phyloP scores from a whole-genome alignment of 1,139 yeast species.

The Saccharomyces hybrid region DNA sequence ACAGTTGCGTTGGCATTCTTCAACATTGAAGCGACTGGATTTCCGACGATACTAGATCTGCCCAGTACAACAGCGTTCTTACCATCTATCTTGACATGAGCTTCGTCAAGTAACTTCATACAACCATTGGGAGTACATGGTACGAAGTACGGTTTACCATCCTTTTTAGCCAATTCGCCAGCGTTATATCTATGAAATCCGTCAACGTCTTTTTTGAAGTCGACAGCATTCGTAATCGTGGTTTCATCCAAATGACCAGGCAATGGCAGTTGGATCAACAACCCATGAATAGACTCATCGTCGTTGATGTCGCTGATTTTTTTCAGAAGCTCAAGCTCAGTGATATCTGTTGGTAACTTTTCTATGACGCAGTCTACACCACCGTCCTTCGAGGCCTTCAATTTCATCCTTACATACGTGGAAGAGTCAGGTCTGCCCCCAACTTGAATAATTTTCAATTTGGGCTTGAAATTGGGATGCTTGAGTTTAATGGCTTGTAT shows the following conservation, averaged over 20 bases:
- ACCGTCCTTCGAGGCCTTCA: slow-evolving; percentile 64
- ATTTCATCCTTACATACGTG: slow-evolving; percentile 66
- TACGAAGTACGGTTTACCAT: slow-evolving; percentile 60
- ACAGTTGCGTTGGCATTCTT: slow-evolving; percentile 71
- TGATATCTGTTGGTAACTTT: slow-evolving; percentile 48
- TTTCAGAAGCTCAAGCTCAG: slow-evolving; percentile 49
- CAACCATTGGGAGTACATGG: slow-evolving; percentile 82
- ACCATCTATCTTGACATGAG: slow-evolving; percentile 53
- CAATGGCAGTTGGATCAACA: slow-evolving; percentile 65
- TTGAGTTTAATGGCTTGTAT: slow-evolving; percentile 42
- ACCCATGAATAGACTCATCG: slow-evolving; percentile 60
- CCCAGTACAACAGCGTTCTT: slow-evolving; percentile 74
- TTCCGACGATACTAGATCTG: slow-evolving; percentile 77
- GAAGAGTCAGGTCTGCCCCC: slow-evolving; percentile 73
- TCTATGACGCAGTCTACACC: slow-evolving; percentile 53
- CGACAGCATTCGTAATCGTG: slow-evolving; percentile 57
- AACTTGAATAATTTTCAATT: slow-evolving; percentile 63
- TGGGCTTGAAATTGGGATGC: slow-evolving; percentile 52
- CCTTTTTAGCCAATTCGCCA: slow-evolving; percentile 68
- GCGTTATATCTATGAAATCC: slow-evolving; percentile 71
- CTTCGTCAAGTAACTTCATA: slow-evolving; percentile 57
- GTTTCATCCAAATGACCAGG: slow-evolving; percentile 67
- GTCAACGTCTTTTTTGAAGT: slow-evolving; percentile 67
- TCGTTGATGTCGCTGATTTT: slow-evolving; percentile 51
- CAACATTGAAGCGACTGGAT: slow-evolving; percentile 67